Percentiles rank a stretch among this genome's conserved stretches.
Conservation (phyloP, 2,329 filamentous ascomycete genomes). For the Pseudophaeomoniella oleicola region DNA sequence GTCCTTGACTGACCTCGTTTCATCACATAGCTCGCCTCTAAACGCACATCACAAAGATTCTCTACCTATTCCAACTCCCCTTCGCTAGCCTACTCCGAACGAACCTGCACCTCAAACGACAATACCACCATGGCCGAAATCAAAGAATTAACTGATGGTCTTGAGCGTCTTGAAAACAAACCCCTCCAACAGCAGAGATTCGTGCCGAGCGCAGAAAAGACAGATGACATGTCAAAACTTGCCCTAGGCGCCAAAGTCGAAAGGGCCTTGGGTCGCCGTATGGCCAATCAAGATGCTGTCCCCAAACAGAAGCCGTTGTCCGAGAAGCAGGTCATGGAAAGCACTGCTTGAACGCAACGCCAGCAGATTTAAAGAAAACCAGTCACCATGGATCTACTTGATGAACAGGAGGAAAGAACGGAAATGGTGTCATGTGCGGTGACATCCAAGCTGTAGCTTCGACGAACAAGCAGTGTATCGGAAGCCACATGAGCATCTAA, state of each 20-base stretch:
- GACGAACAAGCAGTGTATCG: no score
- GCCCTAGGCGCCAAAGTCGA: slow-evolving; percentile 84
- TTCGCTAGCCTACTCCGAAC: slow-evolving; percentile 29
- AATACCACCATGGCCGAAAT: slow-evolving; percentile 39
- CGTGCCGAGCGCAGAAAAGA: slow-evolving; percentile 63
- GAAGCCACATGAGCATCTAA: no score
- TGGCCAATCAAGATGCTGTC: slow-evolving; percentile 71
- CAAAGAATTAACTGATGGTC: slow-evolving; percentile 61
- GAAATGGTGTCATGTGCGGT: no score
- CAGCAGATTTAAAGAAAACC: no score
- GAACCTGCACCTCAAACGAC: slow-evolving; percentile 18
- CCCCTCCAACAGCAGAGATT: slow-evolving; percentile 72
- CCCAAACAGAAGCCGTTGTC: slow-evolving; percentile 50
- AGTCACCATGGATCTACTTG: no score
- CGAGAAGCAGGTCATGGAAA: slow-evolving; percentile 19
- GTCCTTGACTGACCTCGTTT: slow-evolving; percentile 3
- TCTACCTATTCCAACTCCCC: slow-evolving; percentile 35
- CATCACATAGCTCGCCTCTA: slow-evolving; percentile 22
- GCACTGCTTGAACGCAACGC: neutral
- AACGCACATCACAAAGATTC: slow-evolving; percentile 36
- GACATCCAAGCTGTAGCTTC: no score
- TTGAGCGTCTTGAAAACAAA: slow-evolving; percentile 83
- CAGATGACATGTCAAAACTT: slow-evolving; percentile 67
- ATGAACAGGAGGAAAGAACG: no score
- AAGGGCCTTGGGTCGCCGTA: slow-evolving; percentile 68